These are phyloP conservation scores for Hibiscus syriacus DNA, from an alignment of 345 rosid species.

Conservation along the genomic window DNA sequence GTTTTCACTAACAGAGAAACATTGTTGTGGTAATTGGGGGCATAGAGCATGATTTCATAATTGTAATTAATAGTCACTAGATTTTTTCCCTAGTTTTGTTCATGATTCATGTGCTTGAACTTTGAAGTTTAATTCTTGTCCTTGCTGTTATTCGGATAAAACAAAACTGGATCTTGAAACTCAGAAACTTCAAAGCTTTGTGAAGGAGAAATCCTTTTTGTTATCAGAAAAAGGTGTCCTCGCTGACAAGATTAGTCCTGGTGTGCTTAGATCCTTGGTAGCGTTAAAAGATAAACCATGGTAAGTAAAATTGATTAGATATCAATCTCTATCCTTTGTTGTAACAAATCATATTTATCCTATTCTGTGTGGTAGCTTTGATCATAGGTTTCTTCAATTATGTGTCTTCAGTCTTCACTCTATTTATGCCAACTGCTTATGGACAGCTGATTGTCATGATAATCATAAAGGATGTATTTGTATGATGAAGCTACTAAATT, in stretches of 20 bases:
- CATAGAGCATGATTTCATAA: neutral
- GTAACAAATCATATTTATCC: neutral
- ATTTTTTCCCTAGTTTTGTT: neutral
- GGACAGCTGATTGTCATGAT: neutral
- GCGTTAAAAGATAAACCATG: slow-evolving; percentile 48
- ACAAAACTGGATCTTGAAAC: slow-evolving; percentile 46
- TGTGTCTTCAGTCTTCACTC: neutral
- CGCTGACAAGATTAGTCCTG: slow-evolving; percentile 63
- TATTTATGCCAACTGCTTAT: neutral
- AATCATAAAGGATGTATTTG: neutral
- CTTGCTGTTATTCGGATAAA: slow-evolving; percentile 38
- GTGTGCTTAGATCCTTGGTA: slow-evolving; percentile 55
- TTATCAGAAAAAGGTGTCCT: slow-evolving; percentile 68
- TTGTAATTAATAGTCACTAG: neutral
- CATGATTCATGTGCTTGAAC: neutral
- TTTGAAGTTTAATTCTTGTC: neutral
- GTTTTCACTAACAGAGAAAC: neutral
- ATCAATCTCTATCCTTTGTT: neutral
- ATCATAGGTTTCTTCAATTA: neutral
- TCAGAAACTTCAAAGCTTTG: slow-evolving; percentile 61
- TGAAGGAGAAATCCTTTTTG: slow-evolving; percentile 57
- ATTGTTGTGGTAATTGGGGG: neutral
- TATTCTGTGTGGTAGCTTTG: neutral
- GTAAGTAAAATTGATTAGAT: slow-evolving; percentile 20
- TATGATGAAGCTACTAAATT: neutral